Base-by-base conservation (phyloP, 805 yeast species). In the Metschnikowia continentalis region DNA sequence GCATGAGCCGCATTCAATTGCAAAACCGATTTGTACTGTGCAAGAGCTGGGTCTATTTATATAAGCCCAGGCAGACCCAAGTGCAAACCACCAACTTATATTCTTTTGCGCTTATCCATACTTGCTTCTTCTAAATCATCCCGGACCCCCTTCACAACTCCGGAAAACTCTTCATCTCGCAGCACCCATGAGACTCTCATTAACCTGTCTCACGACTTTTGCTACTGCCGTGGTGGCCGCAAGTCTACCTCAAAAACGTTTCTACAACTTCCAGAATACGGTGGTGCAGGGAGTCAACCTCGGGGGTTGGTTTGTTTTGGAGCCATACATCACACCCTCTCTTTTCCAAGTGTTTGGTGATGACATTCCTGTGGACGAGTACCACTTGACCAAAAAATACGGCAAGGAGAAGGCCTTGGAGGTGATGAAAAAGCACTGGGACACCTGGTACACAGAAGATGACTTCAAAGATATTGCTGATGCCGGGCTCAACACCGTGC, bases 301-400 rank as follows among this genome's bases (percentile, higher is more conserved):
- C 32, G 97, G 97, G 55, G 96, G 96, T 42, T 90, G 96, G 96
- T 77, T 90, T 46, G 90, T 90, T 1, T 70, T 90, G 40, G 97
- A 90, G 69, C 90, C 96, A 2, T 89, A 77, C 68, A 90, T 90
- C 63, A 86, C 90, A 0, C 96, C 96, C 5, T 80, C 90, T 1
- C 66, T 86, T 43, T 89, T 90, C 62, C 70, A 74, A 50, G 78
- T 76, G 42, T 78, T 75, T 39, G 73, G 67, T 61, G 74, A 79
- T 20, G 68, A 68, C 47, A 72, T 79, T 20, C 96, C 96, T 2
- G 84, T 86, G 30, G 97, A 90, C 68, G 97, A 90, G 70, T 89
- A 82, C 67, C 89, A 84, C 63, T 83, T 76, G 64, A 72, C 84
- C 37, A 62, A 81, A 59, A 45, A 59, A 7, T 77, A 87, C 53